Conservation (phyloP, 495 filamentous ascomycete species). For the Astrocystis sublimbata region DNA sequence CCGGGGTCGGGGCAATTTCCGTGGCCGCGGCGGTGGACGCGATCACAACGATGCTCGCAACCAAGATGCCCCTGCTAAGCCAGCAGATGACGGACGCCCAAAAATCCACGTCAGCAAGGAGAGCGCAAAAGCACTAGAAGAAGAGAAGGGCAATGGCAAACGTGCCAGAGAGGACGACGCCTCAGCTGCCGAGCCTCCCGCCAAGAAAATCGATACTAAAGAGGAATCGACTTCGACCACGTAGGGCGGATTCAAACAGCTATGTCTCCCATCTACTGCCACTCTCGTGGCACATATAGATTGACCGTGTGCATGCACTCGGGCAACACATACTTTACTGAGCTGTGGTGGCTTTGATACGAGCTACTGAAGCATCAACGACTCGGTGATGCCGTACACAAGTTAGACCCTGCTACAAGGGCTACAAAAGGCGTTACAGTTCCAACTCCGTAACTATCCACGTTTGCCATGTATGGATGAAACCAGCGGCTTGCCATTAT, state of each 20-base stretch:
- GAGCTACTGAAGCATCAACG: background rate
- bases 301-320: background rate
- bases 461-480: background rate
- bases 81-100: constrained; percentile 30
- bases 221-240: constrained; percentile 26
- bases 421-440: constrained; percentile 11
- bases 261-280: background rate
- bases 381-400: constrained; percentile 1
- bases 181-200: constrained; percentile 33
- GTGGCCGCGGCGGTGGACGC: constrained; percentile 44
- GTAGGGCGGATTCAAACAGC: constrained; percentile 4
- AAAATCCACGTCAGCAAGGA: constrained; percentile 39
- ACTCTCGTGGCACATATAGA: background rate
- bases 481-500: background rate
- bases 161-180: constrained; percentile 46
- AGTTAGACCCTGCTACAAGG: constrained; percentile 12
- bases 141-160: constrained; percentile 37
- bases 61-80: constrained; percentile 31
- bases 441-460: background rate
- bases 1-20: constrained; percentile 31
- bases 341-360: background rate
- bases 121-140: constrained; percentile 28
- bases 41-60: constrained; percentile 37
- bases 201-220: constrained; percentile 56
- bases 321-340: constrained; percentile 3